Evolutionary conservation across 208 protist species (phyloP), one percentile per base, ranked within the genome.

Genomic region (Crithidia mellificae): DNA sequence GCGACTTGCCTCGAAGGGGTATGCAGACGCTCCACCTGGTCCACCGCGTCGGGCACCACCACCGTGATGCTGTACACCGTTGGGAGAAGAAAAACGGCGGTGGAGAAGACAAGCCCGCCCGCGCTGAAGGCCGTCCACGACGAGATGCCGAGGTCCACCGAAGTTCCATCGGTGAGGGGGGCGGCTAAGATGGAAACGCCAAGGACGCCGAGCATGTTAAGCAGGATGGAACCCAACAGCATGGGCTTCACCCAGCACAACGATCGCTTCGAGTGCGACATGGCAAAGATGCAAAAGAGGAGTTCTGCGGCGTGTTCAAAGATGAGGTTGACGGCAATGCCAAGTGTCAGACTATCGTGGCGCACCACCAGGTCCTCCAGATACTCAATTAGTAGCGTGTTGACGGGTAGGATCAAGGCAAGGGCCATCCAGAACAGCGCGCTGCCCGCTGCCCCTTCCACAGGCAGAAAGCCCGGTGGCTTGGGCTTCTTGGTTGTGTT

Each of bases 351-450:
- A 39, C 77, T 84, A 36, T 76, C 74, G 46, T 74, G 24, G 17
- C 66, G 77, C 56, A 83, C 66, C 38, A 83, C 85, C 2, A 94
- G 47, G 53, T 94, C 88, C 29, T 92, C 85, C n/a, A 82, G 59
- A 34, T 80, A 75, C 55, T 91, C 82, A 6, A 77, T 72, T 2
- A 80, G 27, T 2, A 80, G 56, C 17, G 56, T 72, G 30, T 52
- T 68, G 19, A 65, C 63, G 17, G 82, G 85, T 27, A 83, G 22
- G 15, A 81, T 54, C 6, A 61, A 53, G 22, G 78, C 36, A 0
- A 91, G 67, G 6, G 75, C 58, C 15, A 78, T 39, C 41, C 77
- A 63, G 46, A 81, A 84, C 6, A 72, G 25, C 17, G 38, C 47
- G 41, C 44, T 41, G 22, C 68, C 51, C 12, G 11, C 38, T 1